Base-by-base conservation (phyloP, 768 basidiomycete species). In the Panaeolus cyanescens region DNA sequence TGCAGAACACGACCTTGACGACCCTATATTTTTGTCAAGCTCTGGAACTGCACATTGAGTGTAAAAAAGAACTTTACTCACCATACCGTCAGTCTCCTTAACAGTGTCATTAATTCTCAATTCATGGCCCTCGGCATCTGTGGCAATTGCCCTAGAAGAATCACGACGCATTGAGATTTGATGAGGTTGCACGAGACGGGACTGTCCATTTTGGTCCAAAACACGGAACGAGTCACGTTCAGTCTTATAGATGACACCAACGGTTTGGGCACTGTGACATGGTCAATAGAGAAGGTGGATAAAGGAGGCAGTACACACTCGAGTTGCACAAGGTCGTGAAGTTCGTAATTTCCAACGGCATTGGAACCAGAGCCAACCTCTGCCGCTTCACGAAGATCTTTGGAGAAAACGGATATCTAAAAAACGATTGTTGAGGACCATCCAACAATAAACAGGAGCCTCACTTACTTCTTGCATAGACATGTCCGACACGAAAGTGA, bases 401-500 rank as follows among this genome's bases (percentile, higher is more conserved):
- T 96, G 0, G 95, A 92, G 77, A 99, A 99, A 2, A 97, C 96
- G 28, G 94, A 95, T 55, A 99, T 91, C 95, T 96, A 67, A 4
- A 40, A 56, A 34, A 30, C 25, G 31, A 17, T 54, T 53, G 58
- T 53, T 58, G 25, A 62, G 30, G 32, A 19, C 54, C 34, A 9
- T 13, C 5, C 28, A 19, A n/a, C 25, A 28, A 34, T 36, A 50
- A 15, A 33, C 22, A 2, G 30, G 20, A 13, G 3, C 39, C 5
- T 34, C 9, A 66, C 77, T 55, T 62, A 93, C 95, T 86, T 99
- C 96, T 68, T 94, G 91, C 87, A 95, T 88, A 2, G 92, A 91
- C 87, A 99, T 92, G 72, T 99, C 97, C n/a, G 94, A 96, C 66
- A 97, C 76, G 78, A 99, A 95, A 1, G 96, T 98, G 15, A 99